Evolutionary conservation across 805 yeast species (phyloP).

Genomic region (Torulaspora maleeae): DNA sequence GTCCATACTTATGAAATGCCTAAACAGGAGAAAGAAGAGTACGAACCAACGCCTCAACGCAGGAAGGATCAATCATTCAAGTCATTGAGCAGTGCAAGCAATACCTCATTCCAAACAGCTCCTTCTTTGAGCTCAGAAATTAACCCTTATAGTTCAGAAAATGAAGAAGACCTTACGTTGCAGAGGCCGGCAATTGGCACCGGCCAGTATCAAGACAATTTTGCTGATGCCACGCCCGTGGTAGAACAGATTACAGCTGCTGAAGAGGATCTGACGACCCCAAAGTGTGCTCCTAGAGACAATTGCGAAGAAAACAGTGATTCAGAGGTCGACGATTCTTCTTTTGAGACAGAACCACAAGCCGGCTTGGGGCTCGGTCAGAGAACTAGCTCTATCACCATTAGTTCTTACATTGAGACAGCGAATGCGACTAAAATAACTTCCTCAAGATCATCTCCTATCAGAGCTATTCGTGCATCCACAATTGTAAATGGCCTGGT

Average conservation of each 20-base stretch:
- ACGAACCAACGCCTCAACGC: neutral
- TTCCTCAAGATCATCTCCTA: slow-evolving; percentile 15
- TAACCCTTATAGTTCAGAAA: neutral
- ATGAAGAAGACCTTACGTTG: neutral
- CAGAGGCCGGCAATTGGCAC: neutral
- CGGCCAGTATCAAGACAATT: slow-evolving; percentile 3
- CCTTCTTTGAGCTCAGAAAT: slow-evolving; percentile 1
- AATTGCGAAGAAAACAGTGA: neutral
- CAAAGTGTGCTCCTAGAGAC: slow-evolving; percentile 3
- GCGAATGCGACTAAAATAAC: slow-evolving; percentile 4
- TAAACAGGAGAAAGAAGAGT: neutral
- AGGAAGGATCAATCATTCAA: slow-evolving; percentile 1
- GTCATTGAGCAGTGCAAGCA: slow-evolving; percentile 4
- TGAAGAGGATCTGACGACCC: slow-evolving; percentile 9
- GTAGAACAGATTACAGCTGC: neutral
- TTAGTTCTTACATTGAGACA: slow-evolving; percentile 5
- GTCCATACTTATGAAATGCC: neutral
- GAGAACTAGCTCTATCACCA: slow-evolving; percentile 4
- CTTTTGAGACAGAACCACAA: slow-evolving; percentile 6
- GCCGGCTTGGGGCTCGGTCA: slow-evolving; percentile 11
- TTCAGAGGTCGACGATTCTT: slow-evolving; percentile 2
- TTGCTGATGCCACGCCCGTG: slow-evolving; percentile 10
- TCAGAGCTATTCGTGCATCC: slow-evolving; percentile 23
- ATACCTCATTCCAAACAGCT: slow-evolving; percentile 9
- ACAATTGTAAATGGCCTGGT: slow-evolving; percentile 13